These are phyloP conservation scores for Penicillium chermesinum DNA, from an alignment of 495 filamentous ascomycete species.

Conservation along the genomic window DNA sequence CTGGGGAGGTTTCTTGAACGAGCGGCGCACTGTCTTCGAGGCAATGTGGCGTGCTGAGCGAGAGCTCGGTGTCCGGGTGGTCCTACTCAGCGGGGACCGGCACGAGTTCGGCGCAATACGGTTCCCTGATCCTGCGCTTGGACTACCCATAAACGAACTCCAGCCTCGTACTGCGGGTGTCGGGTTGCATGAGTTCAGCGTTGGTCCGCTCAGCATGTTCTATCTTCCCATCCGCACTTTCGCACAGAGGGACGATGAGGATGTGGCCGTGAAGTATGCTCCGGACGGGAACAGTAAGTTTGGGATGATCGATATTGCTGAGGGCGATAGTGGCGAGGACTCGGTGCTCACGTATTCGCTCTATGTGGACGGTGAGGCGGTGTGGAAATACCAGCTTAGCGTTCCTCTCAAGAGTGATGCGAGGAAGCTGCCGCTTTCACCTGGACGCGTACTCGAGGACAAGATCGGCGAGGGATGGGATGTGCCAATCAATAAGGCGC, in stretches of 20 bases:
- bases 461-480: constrained; percentile 12
- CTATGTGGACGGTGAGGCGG: constrained; percentile 72
- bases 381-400: constrained; percentile 59
- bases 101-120: constrained; percentile 93
- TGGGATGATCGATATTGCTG: constrained; percentile 74
- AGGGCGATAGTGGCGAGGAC: constrained; percentile 39
- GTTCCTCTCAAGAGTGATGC: constrained; percentile 23
- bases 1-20: constrained; percentile 83
- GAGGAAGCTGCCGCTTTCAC: constrained; percentile 10
- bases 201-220: constrained; percentile 87
- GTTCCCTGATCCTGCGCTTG: constrained; percentile 65
- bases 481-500: constrained; percentile 11
- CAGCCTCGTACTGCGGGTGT: constrained; percentile 30
- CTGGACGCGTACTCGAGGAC: constrained; percentile 30
- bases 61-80: constrained; percentile 65
- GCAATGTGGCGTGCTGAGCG: constrained; percentile 80
- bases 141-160: constrained; percentile 16
- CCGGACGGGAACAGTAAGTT: constrained; percentile 88
- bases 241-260: constrained; percentile 66
- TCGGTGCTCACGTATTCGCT: constrained; percentile 72
- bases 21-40: constrained; percentile 74
- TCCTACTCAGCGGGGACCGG: constrained; percentile 82
- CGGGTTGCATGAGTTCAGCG: constrained; percentile 81
- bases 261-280: constrained; percentile 78
- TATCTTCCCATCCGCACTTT: constrained; percentile 85